phyloP scores from a whole-genome alignment of 441 rosid species.

The Syzygium malaccense region DNA sequence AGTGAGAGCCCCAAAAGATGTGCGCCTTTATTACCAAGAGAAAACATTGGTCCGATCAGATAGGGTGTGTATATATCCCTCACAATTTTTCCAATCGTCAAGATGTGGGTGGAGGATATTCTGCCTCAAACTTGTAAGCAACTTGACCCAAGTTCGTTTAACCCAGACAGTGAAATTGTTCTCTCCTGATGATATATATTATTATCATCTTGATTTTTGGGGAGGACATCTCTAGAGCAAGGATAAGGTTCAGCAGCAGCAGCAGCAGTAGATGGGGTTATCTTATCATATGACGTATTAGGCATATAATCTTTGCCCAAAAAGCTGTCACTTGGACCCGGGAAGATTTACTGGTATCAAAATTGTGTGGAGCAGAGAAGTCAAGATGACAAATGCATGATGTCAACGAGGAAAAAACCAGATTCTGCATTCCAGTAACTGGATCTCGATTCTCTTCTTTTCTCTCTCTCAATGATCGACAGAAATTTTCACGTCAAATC shows the following conservation, averaged over 20 bases:
- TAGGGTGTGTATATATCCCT: background rate
- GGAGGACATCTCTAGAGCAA: background rate
- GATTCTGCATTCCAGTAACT: background rate
- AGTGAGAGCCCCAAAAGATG: slow-evolving; percentile 1
- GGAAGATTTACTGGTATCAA: background rate
- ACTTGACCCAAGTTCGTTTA: background rate
- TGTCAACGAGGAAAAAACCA: background rate
- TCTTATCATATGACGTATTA: background rate
- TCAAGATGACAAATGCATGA: background rate
- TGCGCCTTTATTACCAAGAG: background rate
- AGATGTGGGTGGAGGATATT: background rate
- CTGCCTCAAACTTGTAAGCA: background rate
- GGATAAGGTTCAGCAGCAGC: background rate
- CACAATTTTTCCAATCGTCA: background rate
- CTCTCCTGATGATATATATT: background rate
- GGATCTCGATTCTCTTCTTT: background rate
- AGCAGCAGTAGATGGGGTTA: background rate
- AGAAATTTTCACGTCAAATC: background rate
- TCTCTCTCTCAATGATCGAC: background rate
- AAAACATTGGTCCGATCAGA: background rate
- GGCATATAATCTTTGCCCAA: background rate
- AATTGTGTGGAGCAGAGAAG: background rate
- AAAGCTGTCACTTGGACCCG: background rate
- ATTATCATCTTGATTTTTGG: background rate
- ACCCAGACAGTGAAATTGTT: background rate